Base-by-base conservation (phyloP, 78 protist species). In the Cavenderia fasciculata region DNA sequence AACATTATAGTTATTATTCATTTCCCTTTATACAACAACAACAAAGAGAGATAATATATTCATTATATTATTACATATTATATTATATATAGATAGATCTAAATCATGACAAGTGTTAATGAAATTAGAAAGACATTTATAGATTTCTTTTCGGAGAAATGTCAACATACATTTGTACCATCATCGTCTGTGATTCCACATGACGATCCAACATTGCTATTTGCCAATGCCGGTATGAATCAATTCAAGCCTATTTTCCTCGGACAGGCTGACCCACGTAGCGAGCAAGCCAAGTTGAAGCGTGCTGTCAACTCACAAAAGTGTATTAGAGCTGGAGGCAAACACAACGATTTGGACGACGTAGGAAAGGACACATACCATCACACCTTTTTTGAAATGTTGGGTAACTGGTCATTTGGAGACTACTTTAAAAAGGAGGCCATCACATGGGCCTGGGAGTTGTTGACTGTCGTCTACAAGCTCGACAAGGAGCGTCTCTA, bases 251-350 rank as follows among this genome's bases (percentile, higher is more conserved):
- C 97, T 46, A 88, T 97, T 54, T 98, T 98, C 85, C 75, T 93
- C 21, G 99, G 99, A 40, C 86, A 92, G 18, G 97, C 61, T 8
- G 96, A 96, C 84, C 98, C 98, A 11, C 72, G 74, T 49, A 72
- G 75, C n/a, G 92, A 85, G 14, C 65, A 97, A 40, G 96, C 97
- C 8, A 76, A 74, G 62, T 68, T 97, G 36, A 94, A 82, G 94
- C 94, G 99, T 41, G 99, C 99, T 4, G 87, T 66, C 59, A 98
- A 98, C 95, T 73, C 96, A 33, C 99, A 98, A 59, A 98, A 97
- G 95, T 98, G 99, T 94, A 98, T 98, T 94, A 98, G 99, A 36
- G 99, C 99, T 10, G 99, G 99, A 11, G 99, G 99, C 65, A 98
- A 98, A 92, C 99, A 98, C 95, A 98, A 98, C 87, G 99, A 98